A percentile compares a stretch with the other conserved stretches of the same genome.
These are phyloP conservation scores for Lasiosphaeris hirsuta DNA, from an alignment of 495 filamentous ascomycete species.

Conservation along the genomic window DNA sequence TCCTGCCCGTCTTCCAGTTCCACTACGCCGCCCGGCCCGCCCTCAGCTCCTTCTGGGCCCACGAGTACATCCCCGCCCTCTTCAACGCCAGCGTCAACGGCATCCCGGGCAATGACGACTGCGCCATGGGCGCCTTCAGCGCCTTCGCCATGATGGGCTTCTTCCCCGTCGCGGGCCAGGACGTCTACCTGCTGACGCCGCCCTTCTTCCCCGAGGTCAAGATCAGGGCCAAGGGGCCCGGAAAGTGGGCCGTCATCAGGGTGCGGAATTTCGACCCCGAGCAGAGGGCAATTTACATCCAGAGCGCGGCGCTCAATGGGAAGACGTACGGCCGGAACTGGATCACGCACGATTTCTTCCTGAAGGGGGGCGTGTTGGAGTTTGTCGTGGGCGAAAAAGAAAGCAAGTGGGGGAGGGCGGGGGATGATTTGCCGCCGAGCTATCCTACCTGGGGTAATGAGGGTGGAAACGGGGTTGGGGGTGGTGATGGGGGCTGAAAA, in stretches of 20 bases:
- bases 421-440: slow-evolving; percentile 66
- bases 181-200: slow-evolving; percentile 67
- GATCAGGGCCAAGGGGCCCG: slow-evolving; percentile 34
- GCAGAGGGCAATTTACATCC: slow-evolving; percentile 56
- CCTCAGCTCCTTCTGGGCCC: slow-evolving; percentile 57
- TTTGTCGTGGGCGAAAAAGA: slow-evolving; percentile 60
- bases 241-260: slow-evolving; percentile 56
- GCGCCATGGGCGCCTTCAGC: slow-evolving; percentile 70
- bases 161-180: slow-evolving; percentile 70
- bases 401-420: slow-evolving; percentile 60
- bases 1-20: slow-evolving; percentile 69
- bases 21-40: slow-evolving; percentile 68
- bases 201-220: slow-evolving; percentile 64
- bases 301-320: slow-evolving; percentile 63
- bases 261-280: slow-evolving; percentile 57
- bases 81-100: slow-evolving; percentile 62
- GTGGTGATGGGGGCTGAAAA: not conserved
- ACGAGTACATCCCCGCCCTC: slow-evolving; percentile 62
- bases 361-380: slow-evolving; percentile 61
- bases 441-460: slow-evolving; percentile 17
- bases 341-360: slow-evolving; percentile 72
- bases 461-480: not conserved
- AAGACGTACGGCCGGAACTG: slow-evolving; percentile 61
- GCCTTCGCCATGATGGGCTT: slow-evolving; percentile 69
- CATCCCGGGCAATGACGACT: slow-evolving; percentile 74